Percentiles rank a stretch among this genome's conserved stretches.
These are phyloP conservation scores for Royoungia palumana DNA, from an alignment of 768 basidiomycete species.

Conservation along the genomic window DNA sequence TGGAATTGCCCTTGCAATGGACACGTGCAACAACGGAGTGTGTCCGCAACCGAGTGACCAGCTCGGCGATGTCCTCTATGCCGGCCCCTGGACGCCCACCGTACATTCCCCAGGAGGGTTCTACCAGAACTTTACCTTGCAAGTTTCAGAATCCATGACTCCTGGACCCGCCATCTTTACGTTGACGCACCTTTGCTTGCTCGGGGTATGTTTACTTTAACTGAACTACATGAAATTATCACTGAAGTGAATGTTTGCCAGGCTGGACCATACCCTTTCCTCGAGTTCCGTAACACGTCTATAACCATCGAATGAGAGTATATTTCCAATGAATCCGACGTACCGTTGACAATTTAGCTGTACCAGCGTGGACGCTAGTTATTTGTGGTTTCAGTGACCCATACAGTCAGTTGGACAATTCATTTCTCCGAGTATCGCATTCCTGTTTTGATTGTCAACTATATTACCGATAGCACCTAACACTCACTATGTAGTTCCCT, in stretches of 20 bases:
- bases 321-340: background rate
- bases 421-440: too few relatives aligned
- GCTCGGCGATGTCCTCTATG: constrained; percentile 28
- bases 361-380: too few relatives aligned
- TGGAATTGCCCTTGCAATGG: constrained; percentile 30
- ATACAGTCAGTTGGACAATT: too few relatives aligned
- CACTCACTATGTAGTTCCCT: too few relatives aligned
- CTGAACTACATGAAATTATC: background rate
- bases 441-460: too few relatives aligned
- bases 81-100: constrained; percentile 28
- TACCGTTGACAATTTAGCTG: too few relatives aligned
- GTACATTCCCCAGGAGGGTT: constrained; percentile 12
- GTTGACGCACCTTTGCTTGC: constrained; percentile 28
- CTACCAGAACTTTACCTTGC: constrained; percentile 30
- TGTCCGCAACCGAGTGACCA: constrained; percentile 21
- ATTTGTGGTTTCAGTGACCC: too few relatives aligned
- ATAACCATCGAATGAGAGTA: constrained; percentile 16
- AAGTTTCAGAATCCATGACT: constrained; percentile 1
- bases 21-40: constrained; percentile 15
- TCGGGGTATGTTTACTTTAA: constrained; percentile 20
- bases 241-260: constrained; percentile 1
- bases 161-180: constrained; percentile 28
- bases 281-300: constrained; percentile 28
- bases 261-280: constrained; percentile 24
- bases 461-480: too few relatives aligned